Conservation (phyloP, 306 rosid genomes). For the Glycyrrhiza uralensis region DNA sequence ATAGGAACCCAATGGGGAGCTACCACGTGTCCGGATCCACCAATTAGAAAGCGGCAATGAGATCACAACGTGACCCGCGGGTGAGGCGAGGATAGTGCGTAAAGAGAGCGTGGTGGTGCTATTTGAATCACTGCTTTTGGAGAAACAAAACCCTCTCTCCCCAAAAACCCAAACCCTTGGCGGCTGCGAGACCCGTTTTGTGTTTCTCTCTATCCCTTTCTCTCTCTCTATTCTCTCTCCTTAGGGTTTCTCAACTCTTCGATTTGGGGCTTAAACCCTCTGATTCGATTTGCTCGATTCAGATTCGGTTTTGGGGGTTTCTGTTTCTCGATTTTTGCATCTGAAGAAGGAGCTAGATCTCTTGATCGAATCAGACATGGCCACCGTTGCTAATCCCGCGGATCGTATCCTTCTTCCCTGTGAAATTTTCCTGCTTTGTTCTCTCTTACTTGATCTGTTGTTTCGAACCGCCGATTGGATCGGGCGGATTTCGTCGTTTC, state of each 20-base stretch:
- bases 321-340: neutral
- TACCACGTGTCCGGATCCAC: conserved; percentile 31
- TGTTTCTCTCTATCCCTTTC: conserved; percentile 25
- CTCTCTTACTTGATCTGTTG: conserved; percentile 25
- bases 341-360: conserved; percentile 44
- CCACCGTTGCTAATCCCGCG: conserved; percentile 75
- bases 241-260: conserved; percentile 47
- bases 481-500: neutral
- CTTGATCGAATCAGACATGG: conserved; percentile 48
- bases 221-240: neutral
- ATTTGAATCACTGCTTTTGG: conserved; percentile 97
- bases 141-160: conserved; percentile 78
- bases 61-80: conserved; percentile 47
- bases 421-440: neutral
- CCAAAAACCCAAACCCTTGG: conserved; percentile 97
- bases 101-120: conserved; percentile 68
- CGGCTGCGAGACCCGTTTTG: conserved; percentile 95
- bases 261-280: conserved; percentile 38
- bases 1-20: rapidly evolving
- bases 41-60: conserved; percentile 1
- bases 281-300: neutral
- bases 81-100: conserved; percentile 18
- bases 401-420: conserved; percentile 79
- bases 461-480: conserved; percentile 19
- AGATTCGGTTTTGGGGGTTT: conserved; percentile 36